These are phyloP conservation scores for Astrothelium subdiscretum DNA, from an alignment of 495 filamentous ascomycete species.

Conservation along the genomic window DNA sequence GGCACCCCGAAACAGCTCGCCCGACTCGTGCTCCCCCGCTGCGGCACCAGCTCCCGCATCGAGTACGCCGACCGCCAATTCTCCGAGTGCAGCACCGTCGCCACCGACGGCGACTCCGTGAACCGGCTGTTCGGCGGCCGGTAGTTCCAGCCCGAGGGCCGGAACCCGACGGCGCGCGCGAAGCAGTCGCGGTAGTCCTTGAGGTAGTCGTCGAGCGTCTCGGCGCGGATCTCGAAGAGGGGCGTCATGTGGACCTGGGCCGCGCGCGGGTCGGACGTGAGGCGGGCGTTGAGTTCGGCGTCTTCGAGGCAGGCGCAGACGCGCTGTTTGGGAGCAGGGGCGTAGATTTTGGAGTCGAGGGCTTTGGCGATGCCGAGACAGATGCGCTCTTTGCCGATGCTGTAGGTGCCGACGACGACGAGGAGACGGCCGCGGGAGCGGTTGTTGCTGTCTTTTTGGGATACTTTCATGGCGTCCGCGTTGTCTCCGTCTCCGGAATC, in stretches of 20 bases:
- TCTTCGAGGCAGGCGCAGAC: constrained; percentile 83
- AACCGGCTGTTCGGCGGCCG: constrained; percentile 54
- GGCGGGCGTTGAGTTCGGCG: constrained; percentile 57
- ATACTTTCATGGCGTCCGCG: constrained; percentile 23
- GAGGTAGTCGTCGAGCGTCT: constrained; percentile 83
- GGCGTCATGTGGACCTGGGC: constrained; percentile 98
- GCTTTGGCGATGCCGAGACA: constrained; percentile 85
- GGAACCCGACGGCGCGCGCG: constrained; percentile 76
- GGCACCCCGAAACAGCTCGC: constrained; percentile 82
- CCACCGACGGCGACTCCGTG: constrained; percentile 50
- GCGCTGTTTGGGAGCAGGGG: constrained; percentile 64
- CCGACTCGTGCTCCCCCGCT: constrained; percentile 64
- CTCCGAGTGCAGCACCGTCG: constrained; percentile 56
- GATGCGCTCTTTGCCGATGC: constrained; percentile 94
- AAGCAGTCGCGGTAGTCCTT: constrained; percentile 65
- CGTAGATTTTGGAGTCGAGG: constrained; percentile 82
- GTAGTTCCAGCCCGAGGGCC: constrained; percentile 88
- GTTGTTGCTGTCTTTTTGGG: constrained; percentile 14
- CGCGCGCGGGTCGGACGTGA: constrained; percentile 69
- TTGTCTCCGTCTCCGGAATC: neutral
- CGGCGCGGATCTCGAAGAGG: constrained; percentile 77
- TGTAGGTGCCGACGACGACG: constrained; percentile 92
- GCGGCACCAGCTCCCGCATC: constrained; percentile 54
- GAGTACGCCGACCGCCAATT: constrained; percentile 64
- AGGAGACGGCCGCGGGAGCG: constrained; percentile 54